Conservation (phyloP, 108 stramenopile genomes). For the Nitzschia sp. region DNA sequence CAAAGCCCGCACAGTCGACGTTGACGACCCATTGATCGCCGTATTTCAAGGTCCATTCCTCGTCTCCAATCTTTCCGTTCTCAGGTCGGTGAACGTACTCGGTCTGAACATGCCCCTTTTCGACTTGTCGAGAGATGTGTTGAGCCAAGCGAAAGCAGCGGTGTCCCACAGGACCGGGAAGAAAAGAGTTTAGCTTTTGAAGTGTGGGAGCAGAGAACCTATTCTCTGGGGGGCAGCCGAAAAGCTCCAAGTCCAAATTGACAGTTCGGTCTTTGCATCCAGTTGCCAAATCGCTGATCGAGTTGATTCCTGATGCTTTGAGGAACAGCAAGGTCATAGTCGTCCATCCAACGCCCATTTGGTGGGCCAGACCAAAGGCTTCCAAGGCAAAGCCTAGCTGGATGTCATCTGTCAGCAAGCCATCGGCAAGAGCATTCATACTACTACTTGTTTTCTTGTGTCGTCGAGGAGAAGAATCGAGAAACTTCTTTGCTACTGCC, state of each 20-base stretch:
- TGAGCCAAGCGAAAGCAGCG: conserved; percentile 25
- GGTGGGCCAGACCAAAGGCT: conserved; percentile 17
- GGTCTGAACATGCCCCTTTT: conserved; percentile 12
- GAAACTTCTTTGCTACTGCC: too few species aligned
- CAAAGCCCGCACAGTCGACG: conserved; percentile 41
- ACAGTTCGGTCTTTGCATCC: conserved; percentile 16
- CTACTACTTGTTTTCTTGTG: neutral
- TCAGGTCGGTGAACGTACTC: conserved; percentile 22
- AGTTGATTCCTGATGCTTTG: conserved; percentile 16
- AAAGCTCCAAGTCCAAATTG: conserved; percentile 20
- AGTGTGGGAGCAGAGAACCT: conserved; percentile 2
- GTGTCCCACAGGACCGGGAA: conserved; percentile 29
- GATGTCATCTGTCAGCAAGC: conserved; percentile 16
- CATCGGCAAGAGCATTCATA: neutral
- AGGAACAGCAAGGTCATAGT: neutral
- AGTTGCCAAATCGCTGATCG: conserved; percentile 5
- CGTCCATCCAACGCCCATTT: conserved; percentile 17
- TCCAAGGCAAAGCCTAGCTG: conserved; percentile 18
- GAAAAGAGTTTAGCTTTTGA: conserved; percentile 17
- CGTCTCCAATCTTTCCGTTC: conserved; percentile 18
- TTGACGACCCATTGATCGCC: conserved; percentile 18
- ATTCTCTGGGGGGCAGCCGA: conserved; percentile 6
- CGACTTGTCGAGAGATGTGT: conserved; percentile 20
- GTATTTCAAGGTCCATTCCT: conserved; percentile 1
- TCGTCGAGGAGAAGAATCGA: too few species aligned